phyloP scores from a whole-genome alignment of 2,329 filamentous ascomycete species.

The Fusarium avenaceum region DNA sequence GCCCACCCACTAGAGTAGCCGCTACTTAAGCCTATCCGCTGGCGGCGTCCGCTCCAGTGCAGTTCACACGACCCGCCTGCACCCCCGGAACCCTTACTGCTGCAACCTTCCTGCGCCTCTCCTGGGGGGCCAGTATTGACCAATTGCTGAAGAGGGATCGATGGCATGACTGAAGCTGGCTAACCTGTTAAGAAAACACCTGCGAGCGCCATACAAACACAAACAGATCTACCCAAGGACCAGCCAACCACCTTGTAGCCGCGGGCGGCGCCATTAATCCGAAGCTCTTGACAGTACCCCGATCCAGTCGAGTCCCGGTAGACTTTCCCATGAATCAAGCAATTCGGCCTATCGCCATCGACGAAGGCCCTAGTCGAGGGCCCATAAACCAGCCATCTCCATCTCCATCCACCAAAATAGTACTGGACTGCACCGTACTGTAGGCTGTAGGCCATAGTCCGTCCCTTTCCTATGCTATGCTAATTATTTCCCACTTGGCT shows the following conservation, averaged over 20 bases:
- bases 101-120: slow-evolving; percentile 47
- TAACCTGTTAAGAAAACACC: slow-evolving; percentile 23
- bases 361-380: slow-evolving; percentile 29
- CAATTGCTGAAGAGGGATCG: slow-evolving; percentile 35
- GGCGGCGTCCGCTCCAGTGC: slow-evolving; percentile 41
- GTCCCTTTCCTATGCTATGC: slow-evolving; percentile 8
- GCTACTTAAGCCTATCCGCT: slow-evolving; percentile 47
- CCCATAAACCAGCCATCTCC: slow-evolving; percentile 41
- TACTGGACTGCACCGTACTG: slow-evolving; percentile 1
- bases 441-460: background rate
- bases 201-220: slow-evolving; percentile 5
- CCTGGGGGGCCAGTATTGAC: slow-evolving; percentile 24
- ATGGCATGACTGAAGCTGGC: slow-evolving; percentile 12
- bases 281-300: slow-evolving; percentile 30
- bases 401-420: slow-evolving; percentile 33
- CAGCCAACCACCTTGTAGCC: slow-evolving; percentile 37
- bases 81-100: slow-evolving; percentile 32
- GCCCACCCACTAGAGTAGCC: slow-evolving; percentile 45
- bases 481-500: slow-evolving; percentile 34
- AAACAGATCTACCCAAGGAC: slow-evolving; percentile 33
- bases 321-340: slow-evolving; percentile 36
- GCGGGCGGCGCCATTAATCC: slow-evolving; percentile 36
- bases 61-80: slow-evolving; percentile 35
- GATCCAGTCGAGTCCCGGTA: slow-evolving; percentile 35
- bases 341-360: slow-evolving; percentile 33